Evolutionary conservation across 148 eudicot genomes (phyloP), one percentile per base, ranked within the genome.

Genomic region (Chenopodium formosanum): DNA sequence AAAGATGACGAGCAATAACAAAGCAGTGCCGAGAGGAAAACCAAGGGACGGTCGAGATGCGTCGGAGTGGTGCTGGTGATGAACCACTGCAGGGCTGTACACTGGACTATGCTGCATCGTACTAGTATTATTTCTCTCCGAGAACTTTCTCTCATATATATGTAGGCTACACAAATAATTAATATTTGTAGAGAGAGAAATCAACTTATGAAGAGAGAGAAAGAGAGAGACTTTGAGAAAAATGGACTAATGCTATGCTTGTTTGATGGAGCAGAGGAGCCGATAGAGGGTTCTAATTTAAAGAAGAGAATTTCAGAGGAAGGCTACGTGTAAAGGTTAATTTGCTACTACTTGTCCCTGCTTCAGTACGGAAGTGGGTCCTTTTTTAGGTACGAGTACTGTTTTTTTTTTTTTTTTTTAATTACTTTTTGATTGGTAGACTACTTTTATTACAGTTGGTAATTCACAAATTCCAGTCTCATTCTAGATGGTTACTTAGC

Each of bases 11-110:
- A 94, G 81, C 78, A 95, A 77, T 1, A 93, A 84, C 19, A 95
- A 79, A 5, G 93, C 99, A 0, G 95, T 94, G 1, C 97, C 97
- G 3, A 95, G 86, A 0, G 99, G 99, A 80, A 95, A 95, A 1
- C 97, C 97, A 4, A 95, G 86, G 37, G 96, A 91, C 62, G 97
- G 98, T 60, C 98, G 86, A 22, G 94, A 89, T 32, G 84, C 86
- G 60, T 78, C 90, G n/a, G 73, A 25, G 70, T 73, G 77, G 62
- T 80, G 56, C 14, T 77, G 80, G 22, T 52, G 56, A 52, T 10
- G 12, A 10, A 52, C 56, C 16, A 17, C 22, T 65, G 78, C 84
- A 6, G 89, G 93, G 56, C 90, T 79, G 81, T 81, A 86, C 23
- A 84, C 68, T 69, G 91, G 90, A 70, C 89, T 89, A 20, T 74